These are phyloP conservation scores for Ophiostoma sp. DNA, from an alignment of 2,329 filamentous ascomycete genomes.

Conservation along the genomic window DNA sequence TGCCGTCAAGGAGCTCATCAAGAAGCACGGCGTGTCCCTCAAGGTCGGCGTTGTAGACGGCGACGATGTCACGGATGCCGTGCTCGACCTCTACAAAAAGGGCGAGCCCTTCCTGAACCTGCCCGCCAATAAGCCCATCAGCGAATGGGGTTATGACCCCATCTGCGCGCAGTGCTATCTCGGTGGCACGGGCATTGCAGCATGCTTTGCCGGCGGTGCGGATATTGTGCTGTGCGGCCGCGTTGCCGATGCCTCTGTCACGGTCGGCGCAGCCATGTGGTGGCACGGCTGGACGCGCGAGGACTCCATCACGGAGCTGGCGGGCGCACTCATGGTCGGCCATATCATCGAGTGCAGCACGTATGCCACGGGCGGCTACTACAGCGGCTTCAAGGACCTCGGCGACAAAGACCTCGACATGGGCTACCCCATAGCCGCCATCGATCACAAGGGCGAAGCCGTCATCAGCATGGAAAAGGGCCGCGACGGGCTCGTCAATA, in stretches of 20 bases:
- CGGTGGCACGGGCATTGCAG: slow-evolving; percentile 39
- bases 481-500: slow-evolving; percentile 27
- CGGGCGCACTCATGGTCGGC: slow-evolving; percentile 40
- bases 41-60: slow-evolving; percentile 35
- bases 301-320: slow-evolving; percentile 39
- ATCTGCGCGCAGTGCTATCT: slow-evolving; percentile 36
- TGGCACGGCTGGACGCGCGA: slow-evolving; percentile 42
- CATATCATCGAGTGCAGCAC: slow-evolving; percentile 43
- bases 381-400: slow-evolving; percentile 43
- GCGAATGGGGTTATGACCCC: slow-evolving; percentile 26
- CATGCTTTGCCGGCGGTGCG: slow-evolving; percentile 34
- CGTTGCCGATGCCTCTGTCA: slow-evolving; percentile 39
- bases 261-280: slow-evolving; percentile 45
- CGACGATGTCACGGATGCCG: slow-evolving; percentile 32
- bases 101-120: slow-evolving; percentile 26
- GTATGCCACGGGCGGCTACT: slow-evolving; percentile 45
- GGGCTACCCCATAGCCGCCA: slow-evolving; percentile 46
- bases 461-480: slow-evolving; percentile 32
- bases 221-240: slow-evolving; percentile 39
- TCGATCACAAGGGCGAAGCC: slow-evolving; percentile 39
- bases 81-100: slow-evolving; percentile 24
- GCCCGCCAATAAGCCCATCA: slow-evolving; percentile 23
- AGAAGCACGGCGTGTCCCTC: slow-evolving; percentile 29
- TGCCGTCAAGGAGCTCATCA: slow-evolving; percentile 26
- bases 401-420: slow-evolving; percentile 40